Base-by-base conservation (phyloP, 108 stramenopile genomes). In the Skeletonema potamos region DNA sequence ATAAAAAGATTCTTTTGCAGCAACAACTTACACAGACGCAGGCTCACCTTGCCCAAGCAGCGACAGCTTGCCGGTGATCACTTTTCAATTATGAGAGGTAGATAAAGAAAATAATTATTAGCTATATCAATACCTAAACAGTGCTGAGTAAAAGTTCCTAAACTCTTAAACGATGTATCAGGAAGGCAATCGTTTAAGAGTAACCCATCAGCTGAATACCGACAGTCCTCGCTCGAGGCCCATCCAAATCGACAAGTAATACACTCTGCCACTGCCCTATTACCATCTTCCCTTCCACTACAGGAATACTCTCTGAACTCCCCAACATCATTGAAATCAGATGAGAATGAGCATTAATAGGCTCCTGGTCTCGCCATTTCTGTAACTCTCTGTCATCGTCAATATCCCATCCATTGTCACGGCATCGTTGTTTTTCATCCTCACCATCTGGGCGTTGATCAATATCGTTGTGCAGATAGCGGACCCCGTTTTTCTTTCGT, bases 301-400 rank as follows among this genome's bases (percentile, higher is more conserved):
- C 89, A 11, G 94, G 94, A 32, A 95, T 92, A 48, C 83, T 70
- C 67, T 95, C 91, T 17, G 78, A 79, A 54, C 85, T 85, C 8
- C 94, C 94, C 58, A 90, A 55, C 68, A 92, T 67, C 89, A 95
- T 95, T 29, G 81, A 82, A 29, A 89, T 65, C 57, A 95, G 70
- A 80, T 95, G 94, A 43, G 89, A 89, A 72, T 95, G 94, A 9
- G 94, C 90, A 81, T 95, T 95, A 54, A 95, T 92, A 11, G 94
- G 94, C 68, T 95, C 94, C 65, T 95, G 94, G 56, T 81, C 89
- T 58, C 91, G 76, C 94, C 94, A 95, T 56, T 74, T 75, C 72
- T 84, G 73, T 51, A 92, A 63, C 70, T 62, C 36, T 7, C 68
- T 82, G 9, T 85, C 71, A 73, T 91, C 73, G 48, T 88, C 87